Percentiles rank a stretch among this genome's conserved stretches.
Conservation (phyloP, 208 protist genomes). For the Herpetomonas samuelpessoai region DNA sequence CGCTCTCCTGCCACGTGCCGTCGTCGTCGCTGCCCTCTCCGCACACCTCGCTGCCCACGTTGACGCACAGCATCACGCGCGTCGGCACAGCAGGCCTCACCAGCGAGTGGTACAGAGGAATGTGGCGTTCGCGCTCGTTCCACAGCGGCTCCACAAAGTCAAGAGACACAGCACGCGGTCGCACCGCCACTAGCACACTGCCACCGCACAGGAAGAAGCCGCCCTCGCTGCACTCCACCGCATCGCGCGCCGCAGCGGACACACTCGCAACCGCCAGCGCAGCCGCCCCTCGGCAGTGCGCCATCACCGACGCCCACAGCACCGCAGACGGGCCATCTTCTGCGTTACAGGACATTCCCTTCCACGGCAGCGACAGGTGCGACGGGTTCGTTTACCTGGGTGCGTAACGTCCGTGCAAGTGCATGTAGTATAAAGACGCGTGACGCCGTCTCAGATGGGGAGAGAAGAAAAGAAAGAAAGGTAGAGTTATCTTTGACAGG, state of each 20-base stretch:
- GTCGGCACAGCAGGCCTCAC: not conserved
- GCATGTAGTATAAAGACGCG: no score
- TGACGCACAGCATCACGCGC: not conserved
- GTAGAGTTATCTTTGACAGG: no score
- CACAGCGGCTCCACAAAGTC: no score
- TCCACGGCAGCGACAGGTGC: no score
- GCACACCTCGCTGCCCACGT: not conserved
- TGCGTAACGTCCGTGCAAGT: no score
- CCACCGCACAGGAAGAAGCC: not conserved
- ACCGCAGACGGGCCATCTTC: no score
- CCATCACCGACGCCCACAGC: not conserved
- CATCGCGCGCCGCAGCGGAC: not conserved
- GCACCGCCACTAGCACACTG: not conserved
- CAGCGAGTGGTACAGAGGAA: no score
- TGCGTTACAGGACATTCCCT: no score
- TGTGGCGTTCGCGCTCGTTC: no score
- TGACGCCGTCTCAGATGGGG: no score
- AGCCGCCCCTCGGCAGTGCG: not conserved
- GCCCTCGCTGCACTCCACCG: not conserved
- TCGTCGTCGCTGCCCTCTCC: not conserved
- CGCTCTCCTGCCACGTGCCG: not conserved
- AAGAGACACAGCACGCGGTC: not conserved
- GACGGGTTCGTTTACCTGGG: no score
- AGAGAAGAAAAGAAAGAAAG: no score
- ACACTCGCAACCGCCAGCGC: not conserved